Evolutionary conservation across 805 yeast genomes (phyloP), one percentile per base, ranked within the genome.

Genomic region (Ogataea thermomethanolica): DNA sequence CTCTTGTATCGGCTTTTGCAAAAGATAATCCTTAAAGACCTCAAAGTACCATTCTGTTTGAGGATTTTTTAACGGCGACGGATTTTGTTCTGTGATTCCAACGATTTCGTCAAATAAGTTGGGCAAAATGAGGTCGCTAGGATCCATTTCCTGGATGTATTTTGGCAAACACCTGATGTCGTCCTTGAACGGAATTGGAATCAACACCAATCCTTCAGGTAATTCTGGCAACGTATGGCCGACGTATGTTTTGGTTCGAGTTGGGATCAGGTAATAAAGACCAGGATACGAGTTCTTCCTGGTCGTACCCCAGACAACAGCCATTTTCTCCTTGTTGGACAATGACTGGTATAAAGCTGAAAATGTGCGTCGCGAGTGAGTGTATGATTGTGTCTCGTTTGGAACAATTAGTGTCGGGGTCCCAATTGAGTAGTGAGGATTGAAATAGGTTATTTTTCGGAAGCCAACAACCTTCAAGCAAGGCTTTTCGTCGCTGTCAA

Each of bases 141-240:
- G 50, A 10, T 50, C 42, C 22, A 61, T 61, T 20, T 56, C 44
- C 9, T 39, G 36, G 5, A 48, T 25, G 43, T 49, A 52, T 2
- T 38, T 40, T 0, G 97, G 96, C 4, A 78, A 59, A 25, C 74
- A 69, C 37, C 97, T 67, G 3, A 88, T 61, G 56, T 87, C 91
- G 49, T 88, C 95, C 11, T 76, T 62, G 68, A 75, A 84, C 1
- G 98, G 96, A 15, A 85, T 51, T 23, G 72, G 69, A 7, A 84
- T 70, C 41, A 89, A 58, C 35, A 81, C 78, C 46, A 91, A 75
- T 0, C 96, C 96, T 41, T 84, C 79, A 0, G 91, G 84, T 30
- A 10, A 31, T 33, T 7, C 35, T 37, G 13, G 53, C 44, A 10
- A 29, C 35, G 35, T 25, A 49, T 17, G 20, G 20, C 20, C 20